These are phyloP conservation scores for Cutaneotrichosporon sp. DNA, from an alignment of 1,284 basidiomycete genomes.

Conservation along the genomic window DNA sequence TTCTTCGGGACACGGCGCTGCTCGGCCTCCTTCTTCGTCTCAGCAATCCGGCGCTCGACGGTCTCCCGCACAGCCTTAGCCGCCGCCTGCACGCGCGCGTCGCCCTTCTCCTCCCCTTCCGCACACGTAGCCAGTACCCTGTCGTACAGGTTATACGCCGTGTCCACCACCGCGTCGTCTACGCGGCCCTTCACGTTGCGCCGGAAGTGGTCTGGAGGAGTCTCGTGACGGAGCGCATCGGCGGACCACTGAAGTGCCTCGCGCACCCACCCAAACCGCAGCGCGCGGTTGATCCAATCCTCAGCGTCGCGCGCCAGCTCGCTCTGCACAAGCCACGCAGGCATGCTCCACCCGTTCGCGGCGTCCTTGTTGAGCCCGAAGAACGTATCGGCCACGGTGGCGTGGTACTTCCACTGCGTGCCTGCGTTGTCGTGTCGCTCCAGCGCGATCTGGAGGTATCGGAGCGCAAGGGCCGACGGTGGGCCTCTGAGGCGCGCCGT, in stretches of 20 bases:
- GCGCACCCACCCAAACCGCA: conserved; percentile 73
- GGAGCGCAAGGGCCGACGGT: conserved; percentile 74
- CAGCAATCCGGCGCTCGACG: conserved; percentile 14
- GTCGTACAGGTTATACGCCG: conserved; percentile 82
- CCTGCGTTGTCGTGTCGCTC: conserved; percentile 69
- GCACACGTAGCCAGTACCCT: conserved; percentile 69
- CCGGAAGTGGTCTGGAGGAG: conserved; percentile 57
- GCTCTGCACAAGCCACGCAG: conserved; percentile 71
- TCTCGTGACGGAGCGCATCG: conserved; percentile 62
- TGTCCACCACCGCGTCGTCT: conserved; percentile 61
- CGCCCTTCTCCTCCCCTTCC: conserved; percentile 51
- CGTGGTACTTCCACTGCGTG: conserved; percentile 68
- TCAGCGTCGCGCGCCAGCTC: conserved; percentile 39
- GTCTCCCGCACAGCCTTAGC: conserved; percentile 27
- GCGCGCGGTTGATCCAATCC: conserved; percentile 28
- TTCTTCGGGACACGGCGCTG: too few relatives aligned
- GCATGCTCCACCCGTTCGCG: conserved; percentile 51
- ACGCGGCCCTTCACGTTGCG: too few relatives aligned
- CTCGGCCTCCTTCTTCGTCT: neutral
- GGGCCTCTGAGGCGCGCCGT: conserved; percentile 78
- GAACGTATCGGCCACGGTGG: conserved; percentile 69
- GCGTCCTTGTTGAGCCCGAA: conserved; percentile 59
- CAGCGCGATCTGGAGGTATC: conserved; percentile 75
- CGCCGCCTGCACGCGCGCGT: conserved; percentile 36
- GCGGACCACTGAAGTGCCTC: conserved; percentile 69